Percentiles rank a stretch among this genome's conserved stretches.
phyloP scores from a whole-genome alignment of 495 filamentous ascomycete species.

The Terfezia boudieri region DNA sequence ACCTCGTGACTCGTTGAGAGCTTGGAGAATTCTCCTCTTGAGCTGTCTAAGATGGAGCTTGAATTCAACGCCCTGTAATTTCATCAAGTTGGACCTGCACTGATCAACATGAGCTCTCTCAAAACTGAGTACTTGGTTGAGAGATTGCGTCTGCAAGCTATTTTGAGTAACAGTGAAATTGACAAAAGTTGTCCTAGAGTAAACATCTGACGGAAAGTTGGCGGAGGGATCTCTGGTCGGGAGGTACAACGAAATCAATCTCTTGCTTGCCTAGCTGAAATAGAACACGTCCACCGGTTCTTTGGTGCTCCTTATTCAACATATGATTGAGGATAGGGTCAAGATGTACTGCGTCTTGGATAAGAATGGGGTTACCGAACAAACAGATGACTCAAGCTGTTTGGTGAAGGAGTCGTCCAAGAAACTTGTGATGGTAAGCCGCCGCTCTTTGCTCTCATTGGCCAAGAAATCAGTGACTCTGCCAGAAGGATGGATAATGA shows the following conservation, averaged over 20 bases:
- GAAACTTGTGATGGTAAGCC: slow-evolving; percentile 93
- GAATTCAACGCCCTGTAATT: slow-evolving; percentile 96
- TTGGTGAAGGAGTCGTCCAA: slow-evolving; percentile 95
- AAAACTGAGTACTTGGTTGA: slow-evolving; percentile 90
- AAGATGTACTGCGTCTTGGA: slow-evolving; percentile 92
- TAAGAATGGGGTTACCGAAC: slow-evolving; percentile 94
- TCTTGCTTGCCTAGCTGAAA: slow-evolving; percentile 97
- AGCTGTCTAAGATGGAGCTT: slow-evolving; percentile 90
- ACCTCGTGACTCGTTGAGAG: slow-evolving; percentile 87
- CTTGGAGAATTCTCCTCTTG: slow-evolving; percentile 85
- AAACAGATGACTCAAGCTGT: slow-evolving; percentile 81
- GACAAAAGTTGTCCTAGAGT: slow-evolving; percentile 94
- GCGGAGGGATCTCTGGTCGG: slow-evolving; percentile 93
- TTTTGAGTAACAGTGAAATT: slow-evolving; percentile 99
- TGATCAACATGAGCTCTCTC: slow-evolving; percentile 97
- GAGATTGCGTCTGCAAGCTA: slow-evolving; percentile 89
- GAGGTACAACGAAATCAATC: slow-evolving; percentile 90
- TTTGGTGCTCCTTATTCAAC: slow-evolving; percentile 98
- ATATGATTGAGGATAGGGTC: slow-evolving; percentile 97
- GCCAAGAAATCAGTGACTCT: slow-evolving; percentile 85
- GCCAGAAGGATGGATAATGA: slow-evolving; percentile 95
- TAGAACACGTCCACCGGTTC: slow-evolving; percentile 93
- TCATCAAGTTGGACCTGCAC: slow-evolving; percentile 85
- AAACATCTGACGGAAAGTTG: slow-evolving; percentile 91
- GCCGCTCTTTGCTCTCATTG: slow-evolving; percentile 75